A percentile compares a stretch with the other conserved stretches of the same genome.
phyloP scores from a whole-genome alignment of 805 yeast species.

The Ogataea paradorogensis region DNA sequence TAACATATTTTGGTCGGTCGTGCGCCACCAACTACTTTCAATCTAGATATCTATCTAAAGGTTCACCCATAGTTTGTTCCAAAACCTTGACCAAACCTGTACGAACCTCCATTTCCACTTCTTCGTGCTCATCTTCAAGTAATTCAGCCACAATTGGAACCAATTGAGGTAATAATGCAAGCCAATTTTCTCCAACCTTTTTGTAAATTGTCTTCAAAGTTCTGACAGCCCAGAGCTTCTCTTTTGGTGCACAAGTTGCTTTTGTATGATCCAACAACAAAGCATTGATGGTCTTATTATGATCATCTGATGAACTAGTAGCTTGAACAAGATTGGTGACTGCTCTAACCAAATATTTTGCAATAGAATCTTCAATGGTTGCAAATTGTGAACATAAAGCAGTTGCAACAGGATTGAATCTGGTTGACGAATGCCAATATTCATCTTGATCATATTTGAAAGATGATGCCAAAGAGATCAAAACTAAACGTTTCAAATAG shows the following conservation, averaged over 20 bases:
- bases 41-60: constrained; percentile 76
- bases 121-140: constrained; percentile 93
- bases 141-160: constrained; percentile 95
- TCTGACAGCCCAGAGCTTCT: constrained; percentile 78
- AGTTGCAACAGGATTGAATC: constrained; percentile 70
- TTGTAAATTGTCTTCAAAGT: constrained; percentile 79
- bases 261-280: constrained; percentile 64
- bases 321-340: constrained; percentile 70
- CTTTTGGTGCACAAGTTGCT: constrained; percentile 52
- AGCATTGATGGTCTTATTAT: constrained; percentile 70
- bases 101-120: constrained; percentile 87
- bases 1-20: background rate
- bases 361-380: constrained; percentile 69
- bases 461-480: constrained; percentile 72
- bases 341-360: constrained; percentile 77
- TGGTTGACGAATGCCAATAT: constrained; percentile 85
- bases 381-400: constrained; percentile 65
- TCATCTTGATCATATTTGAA: constrained; percentile 90
- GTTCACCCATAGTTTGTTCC: constrained; percentile 92
- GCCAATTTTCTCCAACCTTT: constrained; percentile 94
- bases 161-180: constrained; percentile 83
- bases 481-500: constrained; percentile 67
- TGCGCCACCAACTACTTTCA: constrained; percentile 2
- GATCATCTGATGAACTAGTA: constrained; percentile 62
- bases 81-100: constrained; percentile 86